Evolutionary conservation across 164 flowering plant genomes (phyloP).

Genomic region (Hamamelis virginiana): DNA sequence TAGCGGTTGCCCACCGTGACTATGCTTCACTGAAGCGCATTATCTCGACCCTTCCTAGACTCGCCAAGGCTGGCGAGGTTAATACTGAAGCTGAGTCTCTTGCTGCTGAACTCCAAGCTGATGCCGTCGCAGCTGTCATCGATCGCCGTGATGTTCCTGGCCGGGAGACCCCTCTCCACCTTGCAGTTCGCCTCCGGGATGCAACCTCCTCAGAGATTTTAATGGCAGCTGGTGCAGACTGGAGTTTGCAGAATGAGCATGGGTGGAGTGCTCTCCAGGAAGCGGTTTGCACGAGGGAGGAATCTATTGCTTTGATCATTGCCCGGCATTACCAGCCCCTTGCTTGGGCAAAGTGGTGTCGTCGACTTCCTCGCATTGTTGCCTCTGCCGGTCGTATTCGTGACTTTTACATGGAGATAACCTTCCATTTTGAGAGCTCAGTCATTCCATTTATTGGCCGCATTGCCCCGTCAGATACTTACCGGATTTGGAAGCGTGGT

Average conservation of each 20-base stretch:
- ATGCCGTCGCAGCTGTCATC: constrained; percentile 68
- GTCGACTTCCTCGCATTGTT: constrained; percentile 88
- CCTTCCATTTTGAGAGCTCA: constrained; percentile 96
- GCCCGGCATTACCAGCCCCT: constrained; percentile 96
- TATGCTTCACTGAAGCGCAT: constrained; percentile 57
- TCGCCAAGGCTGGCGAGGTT: constrained; percentile 84
- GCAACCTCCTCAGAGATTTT: constrained; percentile 77
- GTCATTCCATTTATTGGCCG: constrained; percentile 96
- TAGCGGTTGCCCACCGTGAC: constrained; percentile 74
- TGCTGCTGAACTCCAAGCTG: constrained; percentile 77
- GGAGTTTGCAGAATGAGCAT: constrained; percentile 96
- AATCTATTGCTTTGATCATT: constrained; percentile 87
- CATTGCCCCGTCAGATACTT: constrained; percentile 98
- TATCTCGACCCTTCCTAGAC: constrained; percentile 61
- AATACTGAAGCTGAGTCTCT: constrained; percentile 72
- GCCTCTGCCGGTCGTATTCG: constrained; percentile 80
- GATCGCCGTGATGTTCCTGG: constrained; percentile 97
- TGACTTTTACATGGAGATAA: constrained; percentile 97
- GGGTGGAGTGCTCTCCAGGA: constrained; percentile 99
- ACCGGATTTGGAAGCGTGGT: constrained; percentile 96
- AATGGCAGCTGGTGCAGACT: constrained; percentile 96
- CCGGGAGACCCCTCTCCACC: constrained; percentile 96
- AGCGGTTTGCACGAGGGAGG: constrained; percentile 93
- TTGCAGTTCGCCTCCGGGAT: constrained; percentile 82
- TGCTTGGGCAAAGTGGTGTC: constrained; percentile 99